A percentile compares a stretch with the other conserved stretches of the same genome.
These are phyloP conservation scores for Coniochaeta ligniaria DNA, from an alignment of 2,329 filamentous ascomycete genomes.

Conservation along the genomic window DNA sequence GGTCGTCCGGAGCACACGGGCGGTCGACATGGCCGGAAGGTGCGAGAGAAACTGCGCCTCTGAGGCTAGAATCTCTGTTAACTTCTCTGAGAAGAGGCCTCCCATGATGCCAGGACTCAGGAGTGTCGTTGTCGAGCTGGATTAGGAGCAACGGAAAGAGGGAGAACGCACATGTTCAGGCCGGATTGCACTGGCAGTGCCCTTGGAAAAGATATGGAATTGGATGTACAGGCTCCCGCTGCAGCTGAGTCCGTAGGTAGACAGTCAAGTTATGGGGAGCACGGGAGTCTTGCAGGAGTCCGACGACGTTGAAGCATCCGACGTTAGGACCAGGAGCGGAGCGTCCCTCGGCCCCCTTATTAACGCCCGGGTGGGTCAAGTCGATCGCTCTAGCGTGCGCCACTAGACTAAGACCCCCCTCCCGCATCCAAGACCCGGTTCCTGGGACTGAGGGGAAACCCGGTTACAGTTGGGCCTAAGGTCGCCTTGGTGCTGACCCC, in stretches of 20 bases:
- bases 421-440: no score
- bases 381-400: no score
- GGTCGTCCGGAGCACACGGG: slow-evolving; percentile 37
- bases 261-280: background rate
- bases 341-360: no score
- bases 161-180: background rate
- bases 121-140: no score
- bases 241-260: background rate
- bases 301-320: no score
- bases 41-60: background rate
- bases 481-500: no score
- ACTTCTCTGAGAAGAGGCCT: background rate
- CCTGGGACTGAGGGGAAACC: no score
- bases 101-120: background rate
- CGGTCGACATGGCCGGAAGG: background rate
- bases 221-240: background rate
- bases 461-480: no score
- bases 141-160: background rate
- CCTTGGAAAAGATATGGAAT: background rate
- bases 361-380: no score
- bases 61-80: background rate
- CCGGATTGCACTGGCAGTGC: background rate
- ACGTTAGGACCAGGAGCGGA: no score
- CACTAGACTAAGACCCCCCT: no score
- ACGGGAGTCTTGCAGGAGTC: background rate